A percentile compares a stretch with the other conserved stretches of the same genome.
These are phyloP conservation scores for Curvularia spicifera DNA, from an alignment of 2,329 filamentous ascomycete species.

Conservation along the genomic window DNA sequence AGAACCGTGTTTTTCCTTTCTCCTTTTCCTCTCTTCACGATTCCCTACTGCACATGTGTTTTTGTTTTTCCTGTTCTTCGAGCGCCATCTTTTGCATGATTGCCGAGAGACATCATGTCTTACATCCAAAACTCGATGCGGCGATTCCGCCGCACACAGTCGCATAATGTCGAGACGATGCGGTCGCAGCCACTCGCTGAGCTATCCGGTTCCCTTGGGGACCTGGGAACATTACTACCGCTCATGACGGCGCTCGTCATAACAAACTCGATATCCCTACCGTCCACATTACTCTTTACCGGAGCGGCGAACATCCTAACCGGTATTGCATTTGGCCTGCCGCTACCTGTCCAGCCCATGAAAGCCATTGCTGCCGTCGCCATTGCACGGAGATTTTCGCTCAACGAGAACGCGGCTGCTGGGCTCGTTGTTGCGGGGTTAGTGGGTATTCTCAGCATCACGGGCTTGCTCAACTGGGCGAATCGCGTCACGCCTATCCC, in stretches of 20 bases:
- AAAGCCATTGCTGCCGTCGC: constrained; percentile 90
- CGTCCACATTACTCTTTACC: constrained; percentile 85
- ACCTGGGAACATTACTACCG: constrained; percentile 87
- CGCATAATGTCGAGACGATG: constrained; percentile 64
- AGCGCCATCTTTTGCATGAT: neutral
- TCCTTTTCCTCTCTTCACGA: neutral
- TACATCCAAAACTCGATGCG: constrained; percentile 31
- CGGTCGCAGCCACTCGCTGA: constrained; percentile 68
- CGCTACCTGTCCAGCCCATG: constrained; percentile 88
- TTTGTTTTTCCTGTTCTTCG: neutral
- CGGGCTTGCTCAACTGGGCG: constrained; percentile 77
- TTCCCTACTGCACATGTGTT: neutral
- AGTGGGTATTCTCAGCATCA: constrained; percentile 78
- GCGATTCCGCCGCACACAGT: constrained; percentile 38
- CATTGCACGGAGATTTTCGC: constrained; percentile 71
- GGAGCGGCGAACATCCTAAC: constrained; percentile 87
- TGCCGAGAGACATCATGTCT: constrained; percentile 23
- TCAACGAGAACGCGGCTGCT: constrained; percentile 77
- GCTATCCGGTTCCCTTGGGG: constrained; percentile 86
- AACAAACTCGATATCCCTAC: constrained; percentile 78
- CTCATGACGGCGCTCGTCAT: constrained; percentile 85
- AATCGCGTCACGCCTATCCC: constrained; percentile 79
- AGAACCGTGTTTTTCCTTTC: constrained; percentile 1
- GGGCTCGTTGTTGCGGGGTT: constrained; percentile 78
- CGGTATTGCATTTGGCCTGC: constrained; percentile 82